A percentile compares a stretch with the other conserved stretches of the same genome.
Evolutionary conservation across 2,329 filamentous ascomycete species (phyloP).

Genomic region (Mollisiaceae sp.): DNA sequence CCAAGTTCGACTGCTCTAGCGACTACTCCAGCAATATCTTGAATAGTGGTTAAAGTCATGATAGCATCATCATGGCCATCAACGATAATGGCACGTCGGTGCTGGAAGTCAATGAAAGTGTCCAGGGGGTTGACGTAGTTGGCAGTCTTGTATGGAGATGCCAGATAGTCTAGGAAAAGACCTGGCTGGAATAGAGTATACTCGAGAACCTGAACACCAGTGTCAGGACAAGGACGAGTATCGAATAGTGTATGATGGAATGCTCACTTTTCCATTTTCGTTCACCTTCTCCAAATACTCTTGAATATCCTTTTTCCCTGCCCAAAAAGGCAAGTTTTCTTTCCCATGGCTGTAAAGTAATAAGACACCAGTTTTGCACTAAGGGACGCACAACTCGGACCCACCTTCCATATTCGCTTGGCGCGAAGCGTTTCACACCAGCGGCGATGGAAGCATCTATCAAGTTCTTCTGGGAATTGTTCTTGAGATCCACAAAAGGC

Average conservation of each 20-base stretch:
- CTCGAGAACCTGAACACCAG: conserved; percentile 47
- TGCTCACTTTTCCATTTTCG: conserved; percentile 38
- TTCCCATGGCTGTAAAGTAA: conserved; percentile 20
- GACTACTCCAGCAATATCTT: conserved; percentile 49
- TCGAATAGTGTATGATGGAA: not conserved
- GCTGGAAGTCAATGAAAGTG: conserved; percentile 40
- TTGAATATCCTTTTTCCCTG: conserved; percentile 54
- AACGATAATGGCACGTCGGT: conserved; percentile 49
- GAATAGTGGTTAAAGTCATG: conserved; percentile 51
- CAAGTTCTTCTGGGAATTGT: conserved; percentile 46
- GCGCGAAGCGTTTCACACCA: conserved; percentile 49
- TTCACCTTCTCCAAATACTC: conserved; percentile 59
- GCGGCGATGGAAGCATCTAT: conserved; percentile 48
- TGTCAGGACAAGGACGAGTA: not conserved
- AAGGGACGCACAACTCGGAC: not conserved
- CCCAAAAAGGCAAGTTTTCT: conserved; percentile 54
- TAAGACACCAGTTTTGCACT: conserved; percentile 7
- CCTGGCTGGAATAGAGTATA: conserved; percentile 57
- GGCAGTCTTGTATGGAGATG: conserved; percentile 48
- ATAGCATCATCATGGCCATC: conserved; percentile 50
- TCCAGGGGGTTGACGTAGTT: conserved; percentile 46
- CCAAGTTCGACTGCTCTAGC: conserved; percentile 41
- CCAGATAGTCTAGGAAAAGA: conserved; percentile 55
- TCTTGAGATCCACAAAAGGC: conserved; percentile 29
- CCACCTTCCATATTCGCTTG: conserved; percentile 45